phyloP scores from a whole-genome alignment of 2,329 filamentous ascomycete species.

The Penicillium sp. region DNA sequence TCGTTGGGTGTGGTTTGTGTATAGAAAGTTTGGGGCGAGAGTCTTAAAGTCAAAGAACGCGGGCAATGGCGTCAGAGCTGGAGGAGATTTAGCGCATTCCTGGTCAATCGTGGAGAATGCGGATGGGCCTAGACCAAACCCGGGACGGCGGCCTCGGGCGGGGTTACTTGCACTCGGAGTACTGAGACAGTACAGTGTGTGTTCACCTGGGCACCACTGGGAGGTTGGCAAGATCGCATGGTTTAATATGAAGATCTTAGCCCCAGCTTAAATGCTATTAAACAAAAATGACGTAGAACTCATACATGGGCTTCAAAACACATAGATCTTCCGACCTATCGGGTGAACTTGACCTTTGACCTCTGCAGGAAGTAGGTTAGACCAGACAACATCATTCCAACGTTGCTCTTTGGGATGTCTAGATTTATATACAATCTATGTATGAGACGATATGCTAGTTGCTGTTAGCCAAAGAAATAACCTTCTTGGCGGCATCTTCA shows the following conservation, averaged over 20 bases:
- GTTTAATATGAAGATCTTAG: background rate
- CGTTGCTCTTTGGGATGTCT: background rate
- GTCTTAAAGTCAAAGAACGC: constrained; percentile 17
- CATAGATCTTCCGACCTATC: too few relatives aligned
- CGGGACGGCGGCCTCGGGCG: background rate
- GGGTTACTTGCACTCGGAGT: background rate
- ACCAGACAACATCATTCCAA: background rate
- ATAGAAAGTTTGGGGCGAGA: background rate
- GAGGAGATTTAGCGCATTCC: constrained; percentile 10
- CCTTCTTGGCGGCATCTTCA: constrained; percentile 70
- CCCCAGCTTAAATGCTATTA: too few relatives aligned
- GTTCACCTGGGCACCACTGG: background rate
- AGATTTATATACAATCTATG: background rate
- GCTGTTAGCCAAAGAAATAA: constrained; percentile 44
- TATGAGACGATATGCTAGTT: background rate
- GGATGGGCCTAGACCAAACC: constrained; percentile 21
- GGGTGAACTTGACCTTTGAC: too few relatives aligned
- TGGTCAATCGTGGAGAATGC: constrained; percentile 28
- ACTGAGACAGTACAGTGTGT: too few relatives aligned
- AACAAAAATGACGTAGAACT: background rate
- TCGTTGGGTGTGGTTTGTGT: background rate
- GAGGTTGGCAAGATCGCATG: background rate
- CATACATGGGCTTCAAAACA: background rate
- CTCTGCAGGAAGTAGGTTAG: too few relatives aligned
- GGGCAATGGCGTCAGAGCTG: constrained; percentile 28